Conservation (phyloP, 345 rosid genomes). For the Eucalyptus regnans region DNA sequence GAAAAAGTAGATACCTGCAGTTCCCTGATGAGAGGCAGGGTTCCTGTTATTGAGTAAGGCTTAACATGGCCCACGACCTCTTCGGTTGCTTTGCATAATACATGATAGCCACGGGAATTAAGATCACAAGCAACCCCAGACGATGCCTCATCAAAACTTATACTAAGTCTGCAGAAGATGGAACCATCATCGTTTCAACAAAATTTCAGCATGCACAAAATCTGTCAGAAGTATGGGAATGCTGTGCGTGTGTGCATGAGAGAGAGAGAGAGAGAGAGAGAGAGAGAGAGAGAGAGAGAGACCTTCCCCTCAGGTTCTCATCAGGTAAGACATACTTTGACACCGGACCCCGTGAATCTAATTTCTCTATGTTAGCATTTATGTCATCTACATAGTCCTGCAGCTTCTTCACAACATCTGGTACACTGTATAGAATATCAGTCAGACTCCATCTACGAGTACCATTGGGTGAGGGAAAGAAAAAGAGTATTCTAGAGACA, state of each 20-base stretch:
- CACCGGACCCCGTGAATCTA: constrained; percentile 72
- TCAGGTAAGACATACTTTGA: constrained; percentile 75
- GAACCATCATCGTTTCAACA: not conserved
- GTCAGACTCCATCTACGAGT: not conserved
- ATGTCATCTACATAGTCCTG: constrained; percentile 79
- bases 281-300: not conserved
- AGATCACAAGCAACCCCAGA: constrained; percentile 94
- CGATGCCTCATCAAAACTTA: constrained; percentile 66
- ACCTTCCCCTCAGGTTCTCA: constrained; percentile 86
- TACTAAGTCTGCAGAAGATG: constrained; percentile 35
- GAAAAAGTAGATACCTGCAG: constrained; percentile 41
- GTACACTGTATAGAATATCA: constrained; percentile 32
- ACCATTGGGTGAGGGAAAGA: not conserved
- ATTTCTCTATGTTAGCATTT: constrained; percentile 60
- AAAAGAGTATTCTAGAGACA: not conserved
- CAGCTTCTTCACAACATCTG: constrained; percentile 59
- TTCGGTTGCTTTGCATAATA: constrained; percentile 82
- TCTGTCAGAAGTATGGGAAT: not conserved
- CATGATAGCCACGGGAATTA: constrained; percentile 79
- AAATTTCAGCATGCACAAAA: not conserved
- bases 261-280: not conserved
- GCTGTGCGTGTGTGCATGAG: not conserved
- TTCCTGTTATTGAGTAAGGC: constrained; percentile 95
- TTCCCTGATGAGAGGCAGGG: constrained; percentile 84
- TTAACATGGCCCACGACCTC: constrained; percentile 82